Evolutionary conservation across 768 basidiomycete genomes (phyloP), one percentile per base, ranked within the genome.

Genomic region (Leucocoprinus sp.): DNA sequence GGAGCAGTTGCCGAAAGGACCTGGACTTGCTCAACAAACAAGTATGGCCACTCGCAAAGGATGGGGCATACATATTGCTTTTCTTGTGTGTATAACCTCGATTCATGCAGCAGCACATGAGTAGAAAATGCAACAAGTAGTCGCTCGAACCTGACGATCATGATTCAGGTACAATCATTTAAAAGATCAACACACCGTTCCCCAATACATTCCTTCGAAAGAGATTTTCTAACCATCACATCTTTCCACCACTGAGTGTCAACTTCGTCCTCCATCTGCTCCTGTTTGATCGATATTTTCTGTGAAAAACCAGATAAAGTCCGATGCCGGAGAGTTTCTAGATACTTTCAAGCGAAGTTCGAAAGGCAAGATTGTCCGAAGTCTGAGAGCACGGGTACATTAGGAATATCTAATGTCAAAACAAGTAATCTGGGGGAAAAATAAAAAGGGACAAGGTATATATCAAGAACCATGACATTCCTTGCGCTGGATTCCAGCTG

Each of bases 161-260:
- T n/a, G n/a, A n/a, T 14, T 12, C 5, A 18, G 17, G 29, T 22
- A 17, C 9, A 38, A 40, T 18, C 17, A 22, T 18, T 41, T 31
- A 48, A 47, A 34, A 29, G 29, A 23, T 27, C 0, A 48, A 23
- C 62, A 36, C 39, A 76, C 76, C 66, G 66, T 44, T 71, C 71
- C 18, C 77, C 75, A 19, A 61, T 53, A 52, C 74, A 78, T 51
- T 78, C 76, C 48, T 78, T 76, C 21, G 78, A 54, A 19, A 78
- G 51, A 6, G 76, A 76, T 52, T 72, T 78, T 22, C 76, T 65
- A 3, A 77, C 74, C 3, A 76, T 62, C 2, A 76, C 67, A 41
- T 76, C 72, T 55, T 67, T 74, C 78, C 78, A 80, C 76, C 76
- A 78, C 69, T 64, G 69, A 2, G 61, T 61, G 28, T 51, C 23